These are phyloP conservation scores for Suillus alpinus DNA, from an alignment of 768 basidiomycete species.

Conservation along the genomic window DNA sequence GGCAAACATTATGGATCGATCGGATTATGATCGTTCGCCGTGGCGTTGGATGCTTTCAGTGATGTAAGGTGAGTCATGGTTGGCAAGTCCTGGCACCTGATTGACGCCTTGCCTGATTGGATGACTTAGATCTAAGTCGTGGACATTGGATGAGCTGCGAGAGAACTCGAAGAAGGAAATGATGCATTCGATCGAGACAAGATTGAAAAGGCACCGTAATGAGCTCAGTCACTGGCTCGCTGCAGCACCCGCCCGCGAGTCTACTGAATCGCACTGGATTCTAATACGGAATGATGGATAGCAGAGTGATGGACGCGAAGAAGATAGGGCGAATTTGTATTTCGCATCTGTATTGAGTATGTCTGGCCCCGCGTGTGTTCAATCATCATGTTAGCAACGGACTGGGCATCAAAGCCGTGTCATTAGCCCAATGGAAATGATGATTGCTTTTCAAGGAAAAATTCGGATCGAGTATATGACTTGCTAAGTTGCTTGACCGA, in stretches of 20 bases:
- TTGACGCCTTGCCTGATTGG: slow-evolving; percentile 1
- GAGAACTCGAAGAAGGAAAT: slow-evolving; percentile 8
- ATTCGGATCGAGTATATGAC: background rate
- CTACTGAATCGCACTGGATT: background rate
- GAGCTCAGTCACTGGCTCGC: background rate
- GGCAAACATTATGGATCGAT: slow-evolving; percentile 2
- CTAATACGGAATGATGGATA: background rate
- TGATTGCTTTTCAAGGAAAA: background rate
- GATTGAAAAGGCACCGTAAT: background rate
- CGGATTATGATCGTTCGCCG: background rate
- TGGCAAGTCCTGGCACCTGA: slow-evolving; percentile 1
- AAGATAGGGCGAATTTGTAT: background rate
- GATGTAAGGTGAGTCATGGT: slow-evolving; percentile 1
- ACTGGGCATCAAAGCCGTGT: background rate
- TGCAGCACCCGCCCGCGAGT: background rate
- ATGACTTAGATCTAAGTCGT: slow-evolving; percentile 2
- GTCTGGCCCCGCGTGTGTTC: background rate
- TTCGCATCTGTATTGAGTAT: background rate
- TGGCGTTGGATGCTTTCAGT: slow-evolving; percentile 7
- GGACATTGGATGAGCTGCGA: slow-evolving; percentile 5
- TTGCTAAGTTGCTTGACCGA: background rate
- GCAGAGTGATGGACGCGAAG: background rate
- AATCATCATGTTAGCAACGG: background rate
- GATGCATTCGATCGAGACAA: background rate
- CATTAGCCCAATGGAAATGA: background rate